phyloP scores from a whole-genome alignment of 441 rosid species.

The Gossypium schwendimanii region DNA sequence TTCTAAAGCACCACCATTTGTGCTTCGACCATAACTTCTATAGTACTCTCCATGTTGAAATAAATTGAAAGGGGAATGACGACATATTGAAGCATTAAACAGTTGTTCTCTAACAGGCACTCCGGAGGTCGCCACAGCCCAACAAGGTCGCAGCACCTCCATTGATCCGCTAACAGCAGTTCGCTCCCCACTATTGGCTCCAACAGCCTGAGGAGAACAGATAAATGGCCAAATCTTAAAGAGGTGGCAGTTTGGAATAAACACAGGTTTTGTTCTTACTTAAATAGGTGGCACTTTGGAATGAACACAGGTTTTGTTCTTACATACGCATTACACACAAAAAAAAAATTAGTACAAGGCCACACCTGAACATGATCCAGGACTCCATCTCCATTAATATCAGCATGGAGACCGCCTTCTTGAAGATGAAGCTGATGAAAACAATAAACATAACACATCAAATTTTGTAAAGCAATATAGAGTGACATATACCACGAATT shows the following conservation, averaged over 20 bases:
- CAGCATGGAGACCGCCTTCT: slow-evolving; percentile 99
- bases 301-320: neutral
- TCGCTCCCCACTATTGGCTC: slow-evolving; percentile 88
- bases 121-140: slow-evolving; percentile 99
- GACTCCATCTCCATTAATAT: slow-evolving; percentile 97
- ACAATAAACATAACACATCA: slow-evolving; percentile 7
- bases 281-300: neutral
- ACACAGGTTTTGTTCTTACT: neutral
- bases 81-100: slow-evolving; percentile 91
- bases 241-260: neutral
- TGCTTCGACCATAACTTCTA: slow-evolving; percentile 55
- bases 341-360: neutral
- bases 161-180: slow-evolving; percentile 91
- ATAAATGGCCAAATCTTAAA: neutral
- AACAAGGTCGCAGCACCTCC: slow-evolving; percentile 93
- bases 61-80: slow-evolving; percentile 68
- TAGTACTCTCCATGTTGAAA: slow-evolving; percentile 77
- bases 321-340: neutral
- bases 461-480: slow-evolving; percentile 8
- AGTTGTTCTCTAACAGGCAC: slow-evolving; percentile 94
- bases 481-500: neutral
- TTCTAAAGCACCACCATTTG: slow-evolving; percentile 65
- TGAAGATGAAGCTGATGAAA: slow-evolving; percentile 76
- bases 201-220: slow-evolving; percentile 66
- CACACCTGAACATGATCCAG: slow-evolving; percentile 97